phyloP scores from a whole-genome alignment of 2,329 filamentous ascomycete genomes.

The Hysterium pulicare region DNA sequence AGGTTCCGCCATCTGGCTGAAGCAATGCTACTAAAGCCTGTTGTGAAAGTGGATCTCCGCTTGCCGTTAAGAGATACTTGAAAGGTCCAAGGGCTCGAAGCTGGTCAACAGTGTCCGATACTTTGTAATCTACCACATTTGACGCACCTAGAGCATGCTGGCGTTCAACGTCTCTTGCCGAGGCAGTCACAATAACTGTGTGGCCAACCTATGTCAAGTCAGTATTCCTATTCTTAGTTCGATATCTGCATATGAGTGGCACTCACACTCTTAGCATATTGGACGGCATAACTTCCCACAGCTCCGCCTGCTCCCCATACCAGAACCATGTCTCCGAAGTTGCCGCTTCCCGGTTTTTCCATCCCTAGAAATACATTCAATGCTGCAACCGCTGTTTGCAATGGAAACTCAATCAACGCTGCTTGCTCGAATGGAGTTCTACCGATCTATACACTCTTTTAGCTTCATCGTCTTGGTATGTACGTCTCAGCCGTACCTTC shows the following conservation, averaged over 20 bases:
- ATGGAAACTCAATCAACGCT: slow-evolving; percentile 21
- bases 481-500: slow-evolving; percentile 15
- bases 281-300: slow-evolving; percentile 23
- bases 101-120: slow-evolving; percentile 17
- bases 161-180: slow-evolving; percentile 18
- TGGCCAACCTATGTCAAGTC: slow-evolving; percentile 19
- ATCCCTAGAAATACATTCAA: slow-evolving; percentile 25
- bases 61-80: slow-evolving; percentile 25
- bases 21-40: slow-evolving; percentile 21
- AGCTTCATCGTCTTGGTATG: too few relatives aligned
- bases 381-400: slow-evolving; percentile 26
- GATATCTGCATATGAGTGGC: background rate
- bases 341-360: slow-evolving; percentile 18
- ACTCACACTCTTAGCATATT: slow-evolving; percentile 24
- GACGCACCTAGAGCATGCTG: slow-evolving; percentile 22
- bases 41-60: slow-evolving; percentile 23
- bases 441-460: slow-evolving; percentile 18
- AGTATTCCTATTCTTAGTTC: too few relatives aligned
- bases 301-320: slow-evolving; percentile 28
- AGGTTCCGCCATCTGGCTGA: slow-evolving; percentile 16
- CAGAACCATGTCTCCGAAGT: slow-evolving; percentile 19
- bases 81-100: slow-evolving; percentile 21
- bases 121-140: slow-evolving; percentile 24
- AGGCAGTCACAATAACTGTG: slow-evolving; percentile 24
- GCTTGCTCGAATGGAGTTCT: slow-evolving; percentile 23